Percentiles rank a stretch among this genome's conserved stretches.
Conservation (phyloP, 805 yeast species). For the Myxozyma melibiosi region DNA sequence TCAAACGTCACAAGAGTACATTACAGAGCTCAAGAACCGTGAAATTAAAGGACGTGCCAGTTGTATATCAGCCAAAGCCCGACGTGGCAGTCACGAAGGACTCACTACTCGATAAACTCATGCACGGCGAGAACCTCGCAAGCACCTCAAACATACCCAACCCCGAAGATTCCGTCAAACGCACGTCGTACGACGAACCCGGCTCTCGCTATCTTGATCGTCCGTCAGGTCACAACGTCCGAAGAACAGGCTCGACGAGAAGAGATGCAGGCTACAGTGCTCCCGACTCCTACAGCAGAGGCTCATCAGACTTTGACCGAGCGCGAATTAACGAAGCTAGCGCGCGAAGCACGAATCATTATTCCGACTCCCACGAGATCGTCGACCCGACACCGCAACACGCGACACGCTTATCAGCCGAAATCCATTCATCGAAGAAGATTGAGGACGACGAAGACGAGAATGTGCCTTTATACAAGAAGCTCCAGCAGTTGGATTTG, state of each 20-base stretch:
- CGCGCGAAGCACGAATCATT: no score
- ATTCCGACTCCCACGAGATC: no score
- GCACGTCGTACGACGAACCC: no score
- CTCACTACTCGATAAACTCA: conserved; percentile 24
- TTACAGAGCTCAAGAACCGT: background rate
- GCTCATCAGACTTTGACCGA: no score
- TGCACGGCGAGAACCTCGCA: conserved; percentile 25
- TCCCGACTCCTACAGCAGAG: no score
- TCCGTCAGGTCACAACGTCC: no score
- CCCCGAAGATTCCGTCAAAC: background rate
- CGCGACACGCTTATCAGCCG: no score
- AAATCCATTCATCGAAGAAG: background rate
- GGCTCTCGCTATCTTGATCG: no score
- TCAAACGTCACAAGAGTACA: conserved; percentile 8
- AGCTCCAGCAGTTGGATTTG: conserved; percentile 25
- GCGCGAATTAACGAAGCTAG: no score
- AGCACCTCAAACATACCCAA: background rate
- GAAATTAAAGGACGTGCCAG: background rate
- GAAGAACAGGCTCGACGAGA: background rate
- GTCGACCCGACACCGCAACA: no score
- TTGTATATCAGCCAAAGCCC: conserved; percentile 9
- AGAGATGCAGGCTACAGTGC: background rate
- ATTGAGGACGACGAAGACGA: conserved; percentile 16
- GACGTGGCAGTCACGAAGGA: conserved; percentile 21
- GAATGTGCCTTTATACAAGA: conserved; percentile 20